These are phyloP conservation scores for Dalbergia cochinchinensis DNA, from an alignment of 306 rosid genomes.

Conservation along the genomic window DNA sequence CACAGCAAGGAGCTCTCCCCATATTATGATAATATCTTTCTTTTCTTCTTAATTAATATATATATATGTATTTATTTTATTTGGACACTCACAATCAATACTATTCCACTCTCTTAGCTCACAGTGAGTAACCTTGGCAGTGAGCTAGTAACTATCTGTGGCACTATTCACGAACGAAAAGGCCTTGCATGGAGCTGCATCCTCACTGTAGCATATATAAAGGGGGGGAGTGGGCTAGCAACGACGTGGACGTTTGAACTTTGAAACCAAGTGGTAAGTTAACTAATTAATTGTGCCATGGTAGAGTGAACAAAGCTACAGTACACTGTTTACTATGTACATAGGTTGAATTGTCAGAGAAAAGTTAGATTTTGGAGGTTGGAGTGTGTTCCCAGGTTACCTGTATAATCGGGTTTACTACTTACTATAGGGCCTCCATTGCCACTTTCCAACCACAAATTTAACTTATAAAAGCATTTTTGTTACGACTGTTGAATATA, in stretches of 20 bases:
- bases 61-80: too few relatives aligned
- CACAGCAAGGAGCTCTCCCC: constrained; percentile 92
- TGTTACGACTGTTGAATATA: constrained; percentile 37
- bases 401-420: constrained; percentile 10
- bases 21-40: constrained; percentile 28
- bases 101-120: too few relatives aligned
- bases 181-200: constrained; percentile 2
- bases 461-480: constrained; percentile 42
- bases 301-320: background rate
- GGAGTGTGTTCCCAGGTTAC: background rate
- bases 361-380: background rate
- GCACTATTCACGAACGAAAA: too few relatives aligned
- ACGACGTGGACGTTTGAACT: constrained; percentile 22
- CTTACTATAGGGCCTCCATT: constrained; percentile 20
- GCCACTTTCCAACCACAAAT: constrained; percentile 47
- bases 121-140: too few relatives aligned
- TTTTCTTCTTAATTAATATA: too few relatives aligned
- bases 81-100: too few relatives aligned
- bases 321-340: background rate
- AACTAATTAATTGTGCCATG: too few relatives aligned
- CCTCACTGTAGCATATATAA: constrained; percentile 48
- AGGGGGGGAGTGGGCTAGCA: constrained; percentile 17
- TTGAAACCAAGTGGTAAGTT: background rate
- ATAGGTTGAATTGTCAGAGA: constrained; percentile 36
- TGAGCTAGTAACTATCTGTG: too few relatives aligned